Percentiles rank a stretch among this genome's conserved stretches.
These are phyloP conservation scores for Candida orba DNA, from an alignment of 805 yeast genomes.

Conservation along the genomic window DNA sequence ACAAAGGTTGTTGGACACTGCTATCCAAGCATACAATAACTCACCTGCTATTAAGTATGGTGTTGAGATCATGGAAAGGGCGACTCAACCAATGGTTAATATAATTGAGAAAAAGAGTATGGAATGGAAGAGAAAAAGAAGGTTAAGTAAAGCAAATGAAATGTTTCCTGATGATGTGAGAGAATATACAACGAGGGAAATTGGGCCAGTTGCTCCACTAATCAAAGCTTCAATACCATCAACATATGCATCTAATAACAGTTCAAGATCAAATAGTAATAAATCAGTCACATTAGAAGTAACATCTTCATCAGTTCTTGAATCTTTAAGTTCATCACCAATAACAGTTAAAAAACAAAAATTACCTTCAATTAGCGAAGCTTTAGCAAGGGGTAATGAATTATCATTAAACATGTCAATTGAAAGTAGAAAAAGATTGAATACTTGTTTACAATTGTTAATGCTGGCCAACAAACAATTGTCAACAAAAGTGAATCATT, in stretches of 20 bases:
- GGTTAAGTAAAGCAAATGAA: conserved; percentile 22
- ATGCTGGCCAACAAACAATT: conserved; percentile 76
- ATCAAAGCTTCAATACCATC: conserved; percentile 2
- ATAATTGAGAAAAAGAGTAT: conserved; percentile 33
- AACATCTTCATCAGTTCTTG: conserved; percentile 6
- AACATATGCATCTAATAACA: conserved; percentile 1
- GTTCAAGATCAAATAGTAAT: background rate
- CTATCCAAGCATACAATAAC: conserved; percentile 29
- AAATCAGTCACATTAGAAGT: conserved; percentile 1
- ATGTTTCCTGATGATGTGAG: conserved; percentile 23
- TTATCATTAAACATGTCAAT: conserved; percentile 37
- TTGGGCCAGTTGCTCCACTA: conserved; percentile 6
- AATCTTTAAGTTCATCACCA: conserved; percentile 5
- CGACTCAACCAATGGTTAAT: conserved; percentile 46
- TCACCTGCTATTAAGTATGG: conserved; percentile 48
- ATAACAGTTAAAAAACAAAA: conserved; percentile 20
- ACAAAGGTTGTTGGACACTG: conserved; percentile 10
- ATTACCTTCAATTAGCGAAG: conserved; percentile 30
- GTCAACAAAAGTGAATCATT: conserved; percentile 53
- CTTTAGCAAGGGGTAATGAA: conserved; percentile 30
- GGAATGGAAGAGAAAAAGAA: conserved; percentile 32
- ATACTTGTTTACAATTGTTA: conserved; percentile 72
- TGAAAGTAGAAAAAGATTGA: conserved; percentile 69
- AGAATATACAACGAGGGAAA: conserved; percentile 6
- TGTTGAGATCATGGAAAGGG: conserved; percentile 52